Conservation (phyloP, 75 land plant genomes). For the Sequoia sempervirens region DNA sequence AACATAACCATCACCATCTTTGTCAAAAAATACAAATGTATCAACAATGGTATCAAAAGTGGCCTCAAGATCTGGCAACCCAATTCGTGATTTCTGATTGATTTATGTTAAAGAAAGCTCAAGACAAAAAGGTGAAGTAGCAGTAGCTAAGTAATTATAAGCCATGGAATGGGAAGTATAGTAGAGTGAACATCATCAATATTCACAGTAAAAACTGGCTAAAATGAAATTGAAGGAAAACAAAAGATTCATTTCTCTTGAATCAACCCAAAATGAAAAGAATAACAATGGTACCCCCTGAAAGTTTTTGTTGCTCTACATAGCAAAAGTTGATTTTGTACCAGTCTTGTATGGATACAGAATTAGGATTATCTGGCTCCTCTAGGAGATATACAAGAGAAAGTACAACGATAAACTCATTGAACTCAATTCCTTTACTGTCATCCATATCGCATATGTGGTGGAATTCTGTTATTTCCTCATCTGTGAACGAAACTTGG, state of each 20-base stretch:
- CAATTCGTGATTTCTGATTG: slow-evolving; percentile 49
- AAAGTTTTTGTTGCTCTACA: background rate
- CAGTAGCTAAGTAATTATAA: background rate
- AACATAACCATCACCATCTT: slow-evolving; percentile 71
- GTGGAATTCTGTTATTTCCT: slow-evolving; percentile 57
- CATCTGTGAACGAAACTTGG: slow-evolving; percentile 42
- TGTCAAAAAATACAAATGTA: slow-evolving; percentile 69
- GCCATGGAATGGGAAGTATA: background rate
- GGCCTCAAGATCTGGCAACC: slow-evolving; percentile 49
- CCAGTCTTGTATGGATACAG: slow-evolving; percentile 21
- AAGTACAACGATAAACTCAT: slow-evolving; percentile 72
- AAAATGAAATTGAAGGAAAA: background rate
- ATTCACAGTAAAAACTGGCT: background rate
- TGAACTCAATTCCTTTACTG: slow-evolving; percentile 62
- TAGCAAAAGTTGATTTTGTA: background rate
- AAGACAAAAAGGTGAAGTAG: background rate
- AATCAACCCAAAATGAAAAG: slow-evolving; percentile 1
- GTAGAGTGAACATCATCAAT: slow-evolving; percentile 2
- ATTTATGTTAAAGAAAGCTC: slow-evolving; percentile 1
- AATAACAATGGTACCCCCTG: background rate
- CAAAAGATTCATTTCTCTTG: background rate
- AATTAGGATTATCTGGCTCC: slow-evolving; percentile 12
- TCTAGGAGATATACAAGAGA: slow-evolving; percentile 63
- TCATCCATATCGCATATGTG: slow-evolving; percentile 67
- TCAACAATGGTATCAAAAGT: slow-evolving; percentile 67